Conservation (phyloP, 1,284 basidiomycete species). For the Afroboletus lepidellus region DNA sequence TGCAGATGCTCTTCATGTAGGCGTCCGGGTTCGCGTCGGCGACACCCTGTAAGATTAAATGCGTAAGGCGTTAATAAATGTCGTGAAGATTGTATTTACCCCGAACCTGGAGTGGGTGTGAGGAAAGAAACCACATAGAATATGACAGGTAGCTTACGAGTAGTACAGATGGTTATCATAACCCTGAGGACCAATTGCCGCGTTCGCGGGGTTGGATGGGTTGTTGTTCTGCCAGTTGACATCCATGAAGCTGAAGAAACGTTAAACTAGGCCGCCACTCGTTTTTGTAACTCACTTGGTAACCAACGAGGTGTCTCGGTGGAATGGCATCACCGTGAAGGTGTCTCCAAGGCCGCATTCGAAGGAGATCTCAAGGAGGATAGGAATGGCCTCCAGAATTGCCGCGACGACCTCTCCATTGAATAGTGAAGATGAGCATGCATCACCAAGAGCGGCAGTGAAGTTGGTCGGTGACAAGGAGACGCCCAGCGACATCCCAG, state of each 20-base stretch:
- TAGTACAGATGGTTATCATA: conserved; percentile 84
- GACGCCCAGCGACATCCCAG: conserved; percentile 42
- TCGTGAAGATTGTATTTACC: conserved; percentile 46
- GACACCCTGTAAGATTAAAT: conserved; percentile 50
- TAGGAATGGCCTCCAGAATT: conserved; percentile 47
- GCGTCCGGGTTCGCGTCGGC: conserved; percentile 61
- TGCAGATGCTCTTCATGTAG: conserved; percentile 68
- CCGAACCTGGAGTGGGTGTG: conserved; percentile 48
- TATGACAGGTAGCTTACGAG: conserved; percentile 39
- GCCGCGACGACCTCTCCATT: conserved; percentile 45
- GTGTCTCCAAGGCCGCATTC: conserved; percentile 35
- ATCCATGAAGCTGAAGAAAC: conserved; percentile 67
- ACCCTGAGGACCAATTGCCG: conserved; percentile 63
- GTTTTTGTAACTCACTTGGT: conserved; percentile 43
- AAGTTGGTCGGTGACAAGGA: conserved; percentile 40
- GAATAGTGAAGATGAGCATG: conserved; percentile 37
- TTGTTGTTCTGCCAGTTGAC: conserved; percentile 69
- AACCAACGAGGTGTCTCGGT: conserved; percentile 37
- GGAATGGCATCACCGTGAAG: conserved; percentile 23
- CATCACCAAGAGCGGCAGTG: conserved; percentile 40
- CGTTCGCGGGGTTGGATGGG: conserved; percentile 67
- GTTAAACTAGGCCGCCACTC: too few relatives aligned
- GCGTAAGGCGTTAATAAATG: conserved; percentile 9
- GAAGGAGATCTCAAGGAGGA: conserved; percentile 44
- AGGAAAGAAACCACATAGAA: conserved; percentile 1